Conservation (phyloP, 1,284 basidiomycete species). For the Naganishia sp. region DNA sequence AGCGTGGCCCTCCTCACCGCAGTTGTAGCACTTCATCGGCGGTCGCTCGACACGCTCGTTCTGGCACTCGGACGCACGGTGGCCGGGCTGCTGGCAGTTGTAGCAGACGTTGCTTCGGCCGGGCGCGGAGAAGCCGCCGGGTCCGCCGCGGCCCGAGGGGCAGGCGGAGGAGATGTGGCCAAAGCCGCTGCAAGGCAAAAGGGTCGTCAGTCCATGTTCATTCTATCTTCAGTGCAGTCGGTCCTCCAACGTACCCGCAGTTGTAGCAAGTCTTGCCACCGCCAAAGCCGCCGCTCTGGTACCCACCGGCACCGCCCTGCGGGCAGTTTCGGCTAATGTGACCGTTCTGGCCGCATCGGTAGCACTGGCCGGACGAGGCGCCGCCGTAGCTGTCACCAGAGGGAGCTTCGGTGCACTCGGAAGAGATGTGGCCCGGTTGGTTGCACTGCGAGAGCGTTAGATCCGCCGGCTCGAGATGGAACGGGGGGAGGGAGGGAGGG, state of each 20-base stretch:
- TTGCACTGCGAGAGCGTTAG: constrained; percentile 33
- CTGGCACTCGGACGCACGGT: constrained; percentile 35
- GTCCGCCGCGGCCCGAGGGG: constrained; percentile 27
- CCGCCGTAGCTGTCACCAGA: constrained; percentile 32
- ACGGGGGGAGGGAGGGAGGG: neutral
- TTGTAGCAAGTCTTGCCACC: constrained; percentile 35
- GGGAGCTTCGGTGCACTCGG: constrained; percentile 36
- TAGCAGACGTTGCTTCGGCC: constrained; percentile 31
- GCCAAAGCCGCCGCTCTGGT: constrained; percentile 25
- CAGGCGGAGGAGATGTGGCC: constrained; percentile 34
- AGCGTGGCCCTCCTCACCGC: constrained; percentile 36
- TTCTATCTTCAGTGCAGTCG: too few relatives aligned
- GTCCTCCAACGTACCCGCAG: constrained; percentile 29
- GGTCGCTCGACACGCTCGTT: constrained; percentile 36
- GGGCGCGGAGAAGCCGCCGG: constrained; percentile 1
- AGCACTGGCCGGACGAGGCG: constrained; percentile 33
- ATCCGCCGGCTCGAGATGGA: neutral
- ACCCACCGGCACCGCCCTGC: constrained; percentile 30
- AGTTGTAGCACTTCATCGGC: constrained; percentile 38
- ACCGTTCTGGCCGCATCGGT: constrained; percentile 35
- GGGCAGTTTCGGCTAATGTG: constrained; percentile 36
- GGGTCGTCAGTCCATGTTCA: constrained; percentile 1
- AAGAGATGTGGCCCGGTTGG: constrained; percentile 39
- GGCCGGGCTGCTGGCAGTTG: constrained; percentile 37
- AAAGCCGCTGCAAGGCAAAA: constrained; percentile 22